phyloP scores from a whole-genome alignment of 192 early-diverging fungal genomes.

The Backusella parvicylindrica region DNA sequence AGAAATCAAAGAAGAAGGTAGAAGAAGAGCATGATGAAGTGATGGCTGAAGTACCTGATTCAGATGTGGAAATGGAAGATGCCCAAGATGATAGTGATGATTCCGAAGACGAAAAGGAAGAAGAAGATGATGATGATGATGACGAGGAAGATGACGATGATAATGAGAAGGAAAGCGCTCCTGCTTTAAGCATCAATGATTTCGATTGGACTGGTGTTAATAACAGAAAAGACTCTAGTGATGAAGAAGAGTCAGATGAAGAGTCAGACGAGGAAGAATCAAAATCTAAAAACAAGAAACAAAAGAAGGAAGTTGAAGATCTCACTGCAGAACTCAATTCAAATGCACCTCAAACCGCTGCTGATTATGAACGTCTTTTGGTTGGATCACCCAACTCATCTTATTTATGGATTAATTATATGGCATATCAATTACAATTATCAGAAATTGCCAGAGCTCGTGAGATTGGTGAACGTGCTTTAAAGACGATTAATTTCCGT shows the following conservation, averaged over 20 bases:
- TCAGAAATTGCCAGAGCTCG: conserved; percentile 93
- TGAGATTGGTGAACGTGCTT: conserved; percentile 88
- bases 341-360: conserved; percentile 69
- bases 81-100: conserved; percentile 35
- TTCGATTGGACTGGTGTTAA: conserved; percentile 45
- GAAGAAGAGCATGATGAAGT: conserved; percentile 36
- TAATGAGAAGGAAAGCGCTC: conserved; percentile 16
- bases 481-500: conserved; percentile 86
- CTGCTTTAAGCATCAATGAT: conserved; percentile 28
- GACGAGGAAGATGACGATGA: conserved; percentile 35
- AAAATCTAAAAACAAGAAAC: conserved; percentile 51
- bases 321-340: conserved; percentile 64
- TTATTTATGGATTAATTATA: conserved; percentile 98
- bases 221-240: conserved; percentile 42
- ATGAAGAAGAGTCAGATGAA: conserved; percentile 32
- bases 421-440: conserved; percentile 96
- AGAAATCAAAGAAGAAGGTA: conserved; percentile 33
- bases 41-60: conserved; percentile 38
- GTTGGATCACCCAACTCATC: conserved; percentile 95
- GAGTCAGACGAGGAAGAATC: conserved; percentile 30
- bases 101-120: conserved; percentile 21
- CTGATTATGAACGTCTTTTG: conserved; percentile 91
- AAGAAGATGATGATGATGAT: conserved; percentile 23
- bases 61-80: conserved; percentile 16
- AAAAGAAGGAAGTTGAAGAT: conserved; percentile 60